A percentile compares a stretch with the other conserved stretches of the same genome.
Evolutionary conservation across 352 stramenopile genomes (phyloP).

Genomic region (Phytophthora lateralis): DNA sequence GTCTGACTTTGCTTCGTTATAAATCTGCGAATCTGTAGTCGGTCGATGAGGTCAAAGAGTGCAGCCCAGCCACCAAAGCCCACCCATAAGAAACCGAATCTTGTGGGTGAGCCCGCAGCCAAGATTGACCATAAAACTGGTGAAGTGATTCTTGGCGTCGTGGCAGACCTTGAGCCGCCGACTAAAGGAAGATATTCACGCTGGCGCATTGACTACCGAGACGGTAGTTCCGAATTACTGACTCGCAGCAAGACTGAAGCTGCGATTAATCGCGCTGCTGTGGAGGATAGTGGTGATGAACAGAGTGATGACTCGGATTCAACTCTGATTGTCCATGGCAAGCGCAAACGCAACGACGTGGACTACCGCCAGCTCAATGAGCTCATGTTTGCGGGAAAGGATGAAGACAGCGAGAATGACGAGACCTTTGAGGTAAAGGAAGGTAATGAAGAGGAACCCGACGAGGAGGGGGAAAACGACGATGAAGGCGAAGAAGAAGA

Average conservation of each 20-base stretch:
- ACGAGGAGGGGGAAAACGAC: conserved; percentile 41
- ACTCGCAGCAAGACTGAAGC: conserved; percentile 30
- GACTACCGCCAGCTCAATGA: conserved; percentile 86
- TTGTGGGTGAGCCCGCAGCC: conserved; percentile 49
- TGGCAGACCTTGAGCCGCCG: conserved; percentile 45
- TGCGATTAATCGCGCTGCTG: conserved; percentile 41
- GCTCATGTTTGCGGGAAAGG: conserved; percentile 74
- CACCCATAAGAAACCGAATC: conserved; percentile 17
- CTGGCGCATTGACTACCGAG: conserved; percentile 66
- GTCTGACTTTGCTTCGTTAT: conserved; percentile 11
- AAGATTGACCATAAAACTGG: conserved; percentile 42
- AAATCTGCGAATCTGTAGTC: conserved; percentile 14
- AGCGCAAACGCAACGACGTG: conserved; percentile 79
- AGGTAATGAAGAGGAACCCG: conserved; percentile 37
- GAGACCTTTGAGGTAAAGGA: conserved; percentile 58
- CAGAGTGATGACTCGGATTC: conserved; percentile 32
- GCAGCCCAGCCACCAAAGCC: conserved; percentile 13
- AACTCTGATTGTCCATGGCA: conserved; percentile 65
- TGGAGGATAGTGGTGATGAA: conserved; percentile 16
- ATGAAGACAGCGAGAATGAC: conserved; percentile 61
- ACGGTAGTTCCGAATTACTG: conserved; percentile 56
- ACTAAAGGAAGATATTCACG: conserved; percentile 36
- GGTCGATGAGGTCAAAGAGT: conserved; percentile 37
- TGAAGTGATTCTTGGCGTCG: conserved; percentile 51
- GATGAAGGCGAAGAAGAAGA: conserved; percentile 30